Conservation (phyloP, 345 rosid genomes). For the Populus pruinosa region DNA sequence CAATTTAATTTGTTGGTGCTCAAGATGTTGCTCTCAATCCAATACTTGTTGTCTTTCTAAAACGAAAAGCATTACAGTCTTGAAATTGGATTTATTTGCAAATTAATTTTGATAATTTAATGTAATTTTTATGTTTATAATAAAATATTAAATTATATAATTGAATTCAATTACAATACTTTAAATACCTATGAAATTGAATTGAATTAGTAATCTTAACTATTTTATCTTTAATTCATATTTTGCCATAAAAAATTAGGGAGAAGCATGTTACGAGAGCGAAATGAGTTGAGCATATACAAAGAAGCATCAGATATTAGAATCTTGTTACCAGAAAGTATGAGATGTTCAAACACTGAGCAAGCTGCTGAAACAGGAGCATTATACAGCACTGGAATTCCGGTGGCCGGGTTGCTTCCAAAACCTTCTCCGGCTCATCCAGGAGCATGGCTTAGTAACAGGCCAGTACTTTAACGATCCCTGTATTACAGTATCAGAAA, state of each 20-base stretch:
- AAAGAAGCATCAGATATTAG: not conserved
- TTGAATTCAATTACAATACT: too few relatives aligned
- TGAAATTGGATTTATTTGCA: too few relatives aligned
- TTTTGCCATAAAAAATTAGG: not conserved
- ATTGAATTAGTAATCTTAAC: too few relatives aligned
- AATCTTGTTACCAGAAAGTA: constrained; percentile 70
- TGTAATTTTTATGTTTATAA: too few relatives aligned
- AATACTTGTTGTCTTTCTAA: too few relatives aligned
- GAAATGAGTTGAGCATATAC: not conserved
- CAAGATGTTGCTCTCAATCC: too few relatives aligned
- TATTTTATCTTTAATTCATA: not conserved
- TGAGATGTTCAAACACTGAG: constrained; percentile 66
- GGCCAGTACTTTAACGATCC: constrained; percentile 90
- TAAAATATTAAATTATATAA: too few relatives aligned
- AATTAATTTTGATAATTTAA: too few relatives aligned
- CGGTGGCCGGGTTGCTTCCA: constrained; percentile 71
- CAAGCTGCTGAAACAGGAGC: constrained; percentile 67
- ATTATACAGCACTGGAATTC: constrained; percentile 86
- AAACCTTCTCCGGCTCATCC: constrained; percentile 76
- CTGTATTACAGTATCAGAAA: constrained; percentile 68
- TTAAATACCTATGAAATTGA: too few relatives aligned
- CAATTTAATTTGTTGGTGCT: too few relatives aligned
- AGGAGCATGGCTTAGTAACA: constrained; percentile 83
- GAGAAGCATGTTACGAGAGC: not conserved
- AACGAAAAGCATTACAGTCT: too few relatives aligned